These are phyloP conservation scores for Elongisporangium senticosum DNA, from an alignment of 352 stramenopile species.

Conservation along the genomic window DNA sequence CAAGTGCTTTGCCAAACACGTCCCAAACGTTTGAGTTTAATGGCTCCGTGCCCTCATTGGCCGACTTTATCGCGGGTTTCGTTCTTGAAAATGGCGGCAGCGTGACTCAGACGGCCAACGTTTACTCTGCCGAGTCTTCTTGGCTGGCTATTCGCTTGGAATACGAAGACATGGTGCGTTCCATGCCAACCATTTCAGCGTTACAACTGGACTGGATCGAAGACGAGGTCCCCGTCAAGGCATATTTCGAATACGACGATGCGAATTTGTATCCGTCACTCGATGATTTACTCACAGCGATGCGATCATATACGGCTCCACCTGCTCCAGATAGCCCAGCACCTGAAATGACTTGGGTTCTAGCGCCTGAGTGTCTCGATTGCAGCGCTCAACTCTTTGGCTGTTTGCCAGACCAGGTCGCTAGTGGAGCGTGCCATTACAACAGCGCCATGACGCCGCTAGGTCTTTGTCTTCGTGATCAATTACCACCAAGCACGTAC, in stretches of 20 bases:
- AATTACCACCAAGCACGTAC: slow-evolving; percentile 2
- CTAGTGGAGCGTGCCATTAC: slow-evolving; percentile 11
- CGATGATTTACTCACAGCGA: neutral
- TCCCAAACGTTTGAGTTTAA: slow-evolving; percentile 7
- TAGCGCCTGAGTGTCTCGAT: slow-evolving; percentile 9
- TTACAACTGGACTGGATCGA: slow-evolving; percentile 1
- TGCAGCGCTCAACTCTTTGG: slow-evolving; percentile 11
- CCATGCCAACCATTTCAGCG: slow-evolving; percentile 5
- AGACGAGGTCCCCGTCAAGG: neutral
- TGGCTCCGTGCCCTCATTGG: slow-evolving; percentile 1
- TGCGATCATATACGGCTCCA: neutral
- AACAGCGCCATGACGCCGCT: slow-evolving; percentile 6
- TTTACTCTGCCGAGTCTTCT: neutral
- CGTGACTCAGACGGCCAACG: slow-evolving; percentile 6
- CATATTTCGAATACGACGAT: slow-evolving; percentile 9
- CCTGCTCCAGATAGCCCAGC: slow-evolving; percentile 3
- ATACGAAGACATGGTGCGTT: slow-evolving; percentile 6
- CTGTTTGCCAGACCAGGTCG: slow-evolving; percentile 3
- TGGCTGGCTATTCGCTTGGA: slow-evolving; percentile 5
- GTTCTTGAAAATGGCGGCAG: slow-evolving; percentile 16
- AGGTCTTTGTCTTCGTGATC: slow-evolving; percentile 7
- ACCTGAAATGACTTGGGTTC: slow-evolving; percentile 6
- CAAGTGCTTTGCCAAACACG: neutral
- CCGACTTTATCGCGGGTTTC: slow-evolving; percentile 16
- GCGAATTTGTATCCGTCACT: neutral